phyloP scores from a whole-genome alignment of 208 protist genomes.

The Trypanosoma theileri region DNA sequence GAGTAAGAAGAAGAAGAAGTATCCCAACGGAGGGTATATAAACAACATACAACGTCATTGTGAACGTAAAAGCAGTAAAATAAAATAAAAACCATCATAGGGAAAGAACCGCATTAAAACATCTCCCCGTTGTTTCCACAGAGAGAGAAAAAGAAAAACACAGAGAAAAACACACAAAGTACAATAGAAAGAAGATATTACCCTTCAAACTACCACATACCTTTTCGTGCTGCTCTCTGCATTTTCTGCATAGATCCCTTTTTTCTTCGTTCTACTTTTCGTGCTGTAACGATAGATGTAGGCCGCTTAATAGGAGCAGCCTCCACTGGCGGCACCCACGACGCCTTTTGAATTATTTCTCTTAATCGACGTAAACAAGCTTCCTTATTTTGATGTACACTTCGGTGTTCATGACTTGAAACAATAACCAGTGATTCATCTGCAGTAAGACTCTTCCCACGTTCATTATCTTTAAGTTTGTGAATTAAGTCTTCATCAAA shows the following conservation, averaged over 20 bases:
- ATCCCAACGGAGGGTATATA: too few species aligned
- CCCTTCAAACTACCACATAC: constrained; percentile 18
- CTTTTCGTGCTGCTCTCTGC: constrained; percentile 30
- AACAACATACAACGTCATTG: too few species aligned
- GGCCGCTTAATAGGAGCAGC: constrained; percentile 52
- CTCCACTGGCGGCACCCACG: constrained; percentile 74
- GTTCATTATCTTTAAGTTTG: constrained; percentile 39
- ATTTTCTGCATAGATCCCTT: constrained; percentile 61
- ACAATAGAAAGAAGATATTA: background rate
- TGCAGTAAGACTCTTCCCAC: constrained; percentile 39
- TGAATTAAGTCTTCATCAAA: constrained; percentile 63
- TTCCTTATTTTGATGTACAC: constrained; percentile 77
- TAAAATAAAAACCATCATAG: too few species aligned
- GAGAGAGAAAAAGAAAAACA: background rate
- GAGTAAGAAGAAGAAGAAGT: background rate
- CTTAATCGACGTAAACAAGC: constrained; percentile 56
- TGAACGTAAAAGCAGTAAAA: too few species aligned
- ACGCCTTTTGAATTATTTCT: constrained; percentile 66
- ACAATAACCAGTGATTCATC: constrained; percentile 60
- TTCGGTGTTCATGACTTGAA: constrained; percentile 73
- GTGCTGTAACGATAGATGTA: constrained; percentile 40
- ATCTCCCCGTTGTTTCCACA: background rate
- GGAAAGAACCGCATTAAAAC: too few species aligned
- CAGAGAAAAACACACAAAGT: background rate
- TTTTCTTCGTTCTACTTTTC: constrained; percentile 48